These are phyloP conservation scores for Escallonia herrerae DNA, from an alignment of 129 eudicot genomes.

Conservation along the genomic window DNA sequence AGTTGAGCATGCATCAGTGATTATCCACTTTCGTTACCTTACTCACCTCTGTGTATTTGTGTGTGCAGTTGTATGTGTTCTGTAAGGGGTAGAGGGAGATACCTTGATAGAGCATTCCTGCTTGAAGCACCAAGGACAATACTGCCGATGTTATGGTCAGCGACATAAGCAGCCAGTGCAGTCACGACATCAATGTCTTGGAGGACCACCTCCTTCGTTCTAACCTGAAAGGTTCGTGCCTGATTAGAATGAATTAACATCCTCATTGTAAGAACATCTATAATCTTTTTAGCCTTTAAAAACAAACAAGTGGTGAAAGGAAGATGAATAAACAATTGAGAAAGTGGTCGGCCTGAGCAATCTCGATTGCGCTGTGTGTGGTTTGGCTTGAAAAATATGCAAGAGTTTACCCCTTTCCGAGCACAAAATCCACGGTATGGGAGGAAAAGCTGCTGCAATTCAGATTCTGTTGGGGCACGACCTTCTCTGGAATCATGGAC, in stretches of 20 bases:
- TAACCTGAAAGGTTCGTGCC: slow-evolving; percentile 30
- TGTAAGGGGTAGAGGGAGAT: background rate
- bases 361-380: no score
- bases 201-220: slow-evolving; percentile 49
- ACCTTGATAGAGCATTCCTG: slow-evolving; percentile 54
- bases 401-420: slow-evolving; percentile 61
- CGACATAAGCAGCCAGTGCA: slow-evolving; percentile 34
- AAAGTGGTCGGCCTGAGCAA: no score
- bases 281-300: no score
- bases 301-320: no score
- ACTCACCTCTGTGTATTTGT: no score
- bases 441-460: slow-evolving; percentile 51
- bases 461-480: slow-evolving; percentile 37
- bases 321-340: no score
- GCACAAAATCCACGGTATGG: slow-evolving; percentile 62
- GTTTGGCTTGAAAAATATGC: background rate
- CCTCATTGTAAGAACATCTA: no score
- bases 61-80: background rate
- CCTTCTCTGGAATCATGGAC: slow-evolving; percentile 18
- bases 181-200: slow-evolving; percentile 38
- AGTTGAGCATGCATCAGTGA: no score
- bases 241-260: background rate
- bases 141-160: slow-evolving; percentile 24
- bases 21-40: no score
- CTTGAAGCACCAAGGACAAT: slow-evolving; percentile 46